Base-by-base conservation (phyloP, 2,329 filamentous ascomycete genomes). In the Colletotrichum australisinense region DNA sequence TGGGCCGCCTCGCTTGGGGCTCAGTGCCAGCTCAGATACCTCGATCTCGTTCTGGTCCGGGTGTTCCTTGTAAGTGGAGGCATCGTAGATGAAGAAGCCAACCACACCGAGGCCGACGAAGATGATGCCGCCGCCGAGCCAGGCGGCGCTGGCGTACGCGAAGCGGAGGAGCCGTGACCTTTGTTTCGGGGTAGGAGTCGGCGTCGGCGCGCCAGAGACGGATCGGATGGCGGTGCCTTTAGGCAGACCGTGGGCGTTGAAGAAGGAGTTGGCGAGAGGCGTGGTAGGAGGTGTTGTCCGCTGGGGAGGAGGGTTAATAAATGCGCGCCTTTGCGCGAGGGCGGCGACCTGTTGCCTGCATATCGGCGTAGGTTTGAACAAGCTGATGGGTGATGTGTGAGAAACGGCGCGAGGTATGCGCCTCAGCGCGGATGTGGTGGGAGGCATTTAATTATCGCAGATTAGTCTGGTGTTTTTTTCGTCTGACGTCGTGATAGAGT, bases 81-180 rank as follows among this genome's bases (percentile, higher is more conserved):
- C 93, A 85, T 99, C 97, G 85, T 97, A 99, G 77, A 97, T 78
- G 84, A 99, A 99, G 87, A 99, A 98, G 62, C 88, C 93, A 24
- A 95, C 83, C 7, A 98, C 88, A 6, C 93, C 87, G 4, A 88
- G 84, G 42, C 93, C 92, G 67, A 94, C 81, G 63, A 96, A 88
- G 8, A 92, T 86, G 49, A 97, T 88, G 63, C 96, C 93, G 72
- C 94, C 91, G 52, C 97, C 97, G 26, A 94, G 83, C 78, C 89
- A 90, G 3, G 93, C 91, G 42, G 95, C 93, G 38, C 90, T 87
- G 76, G 93, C 90, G 80, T 94, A 94, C 58, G 91, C 81, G 78
- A 93, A 91, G 78, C 88, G 89, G 69, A 89, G 79, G 4, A 87
- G 63, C 74, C 83, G 81, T 19, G 87, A 90, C 58, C 42, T 83